A percentile compares a stretch with the other conserved stretches of the same genome.
phyloP scores from a whole-genome alignment of 2,329 filamentous ascomycete species.

The Trichoderma gracile region DNA sequence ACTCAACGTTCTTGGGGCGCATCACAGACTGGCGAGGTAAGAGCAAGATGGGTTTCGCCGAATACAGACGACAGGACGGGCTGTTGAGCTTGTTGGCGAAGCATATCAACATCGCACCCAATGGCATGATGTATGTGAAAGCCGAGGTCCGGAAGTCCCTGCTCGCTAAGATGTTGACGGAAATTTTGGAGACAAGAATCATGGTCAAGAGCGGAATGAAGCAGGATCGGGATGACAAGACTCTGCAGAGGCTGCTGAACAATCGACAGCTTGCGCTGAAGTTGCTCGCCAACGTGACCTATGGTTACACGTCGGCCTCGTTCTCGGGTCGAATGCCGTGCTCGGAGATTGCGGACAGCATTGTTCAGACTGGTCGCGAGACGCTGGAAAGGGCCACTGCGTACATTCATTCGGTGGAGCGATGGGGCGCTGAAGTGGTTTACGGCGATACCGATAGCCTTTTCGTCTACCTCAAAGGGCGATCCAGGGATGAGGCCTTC shows the following conservation, averaged over 20 bases:
- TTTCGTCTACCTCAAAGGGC: constrained; percentile 85
- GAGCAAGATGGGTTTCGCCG: constrained; percentile 92
- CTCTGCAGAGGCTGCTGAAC: constrained; percentile 82
- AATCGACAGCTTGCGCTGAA: constrained; percentile 94
- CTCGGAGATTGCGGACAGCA: constrained; percentile 95
- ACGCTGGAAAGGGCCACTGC: constrained; percentile 93
- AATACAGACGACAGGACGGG: constrained; percentile 76
- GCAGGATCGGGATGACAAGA: constrained; percentile 82
- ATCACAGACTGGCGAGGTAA: constrained; percentile 84
- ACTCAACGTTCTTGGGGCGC: constrained; percentile 91
- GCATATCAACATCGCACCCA: constrained; percentile 88
- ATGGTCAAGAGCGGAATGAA: constrained; percentile 99
- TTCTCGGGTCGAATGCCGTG: constrained; percentile 98
- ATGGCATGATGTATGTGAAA: constrained; percentile 94
- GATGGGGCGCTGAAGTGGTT: constrained; percentile 94
- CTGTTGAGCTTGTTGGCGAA: constrained; percentile 78
- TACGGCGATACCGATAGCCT: constrained; percentile 97
- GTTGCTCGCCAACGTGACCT: constrained; percentile 97
- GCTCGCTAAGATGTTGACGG: constrained; percentile 92
- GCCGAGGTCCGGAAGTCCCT: constrained; percentile 83
- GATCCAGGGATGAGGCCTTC: constrained; percentile 86
- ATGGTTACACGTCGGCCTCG: constrained; percentile 94
- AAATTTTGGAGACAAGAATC: constrained; percentile 91
- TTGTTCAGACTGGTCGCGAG: constrained; percentile 93
- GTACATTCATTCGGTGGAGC: constrained; percentile 80